Evolutionary conservation across 78 protist species (phyloP), one percentile per base, ranked within the genome.

Genomic region (Dictyostelium discoideum): DNA sequence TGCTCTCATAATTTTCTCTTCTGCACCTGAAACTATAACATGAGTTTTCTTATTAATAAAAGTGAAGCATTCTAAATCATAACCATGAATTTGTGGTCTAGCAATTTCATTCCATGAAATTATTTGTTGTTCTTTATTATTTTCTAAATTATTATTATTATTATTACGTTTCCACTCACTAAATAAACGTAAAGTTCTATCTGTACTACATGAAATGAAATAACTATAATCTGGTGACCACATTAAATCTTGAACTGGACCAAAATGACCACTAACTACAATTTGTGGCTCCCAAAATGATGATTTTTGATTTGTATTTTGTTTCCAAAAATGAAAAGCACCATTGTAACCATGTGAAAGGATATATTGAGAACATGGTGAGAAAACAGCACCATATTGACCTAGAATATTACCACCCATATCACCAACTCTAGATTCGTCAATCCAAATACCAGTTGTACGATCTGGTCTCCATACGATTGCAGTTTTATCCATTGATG

Each of bases 381-480:
- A 80, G 24, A 87, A 63, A 14, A 88, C 86, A 13, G 83, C 89
- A 54, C 97, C 89, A 29, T 94, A 88, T 5, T 63, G 63, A 88
- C 97, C 97, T 32, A 94, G 39, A 16, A 86, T 94, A 67, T 94
- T 94, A n/a, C 97, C 97, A 69, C 97, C 97, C 87, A 94, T 76
- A 77, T 94, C 97, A 84, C 97, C 97, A 26, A 94, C 94, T 40
- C 92, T 37, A 24, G 50, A 86, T 2, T 87, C 86, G 39, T 96
- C 93, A 13, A 92, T 86, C 97, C 97, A 96, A 9, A 96, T 87
- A 54, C 94, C 97, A 26, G 92, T 37, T 3, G 22, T 69, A 13
- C 26, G n/a, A 10, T 90, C 95, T 13, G 93, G 96, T 39, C 74
- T 73, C 97, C 97, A 96, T 14, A 92, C 44, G 20, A 96, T 92